Conservation (phyloP, 345 rosid species). For the Erysimum cheiranthoides region DNA sequence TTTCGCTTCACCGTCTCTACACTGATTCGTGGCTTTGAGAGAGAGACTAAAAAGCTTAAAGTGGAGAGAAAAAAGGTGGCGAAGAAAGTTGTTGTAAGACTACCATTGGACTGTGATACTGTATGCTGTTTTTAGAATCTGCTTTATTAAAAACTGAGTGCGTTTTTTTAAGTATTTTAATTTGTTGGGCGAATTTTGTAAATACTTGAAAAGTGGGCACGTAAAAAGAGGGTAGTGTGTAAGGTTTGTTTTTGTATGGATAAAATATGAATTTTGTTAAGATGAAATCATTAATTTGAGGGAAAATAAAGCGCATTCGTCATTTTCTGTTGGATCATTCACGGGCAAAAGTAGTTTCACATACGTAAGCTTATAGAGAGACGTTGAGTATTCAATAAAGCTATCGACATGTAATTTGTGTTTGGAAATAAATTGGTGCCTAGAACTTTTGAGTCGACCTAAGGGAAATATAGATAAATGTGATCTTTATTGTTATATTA, state of each 20-base stretch:
- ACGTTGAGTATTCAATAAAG: conserved; percentile 5
- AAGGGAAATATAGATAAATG: no score
- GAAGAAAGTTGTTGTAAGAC: conserved; percentile 1
- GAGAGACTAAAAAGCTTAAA: conserved; percentile 35
- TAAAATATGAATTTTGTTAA: not conserved
- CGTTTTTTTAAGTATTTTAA: not conserved
- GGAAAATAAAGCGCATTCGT: not conserved
- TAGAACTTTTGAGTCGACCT: not conserved
- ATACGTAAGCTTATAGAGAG: not conserved
- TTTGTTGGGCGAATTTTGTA: not conserved
- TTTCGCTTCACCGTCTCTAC: conserved; percentile 14
- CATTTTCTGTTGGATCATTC: conserved; percentile 16
- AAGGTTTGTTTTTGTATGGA: conserved; percentile 17
- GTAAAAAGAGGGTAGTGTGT: conserved; percentile 18
- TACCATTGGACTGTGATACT: conserved; percentile 21
- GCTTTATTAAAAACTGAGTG: not conserved
- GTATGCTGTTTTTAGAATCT: conserved; percentile 23
- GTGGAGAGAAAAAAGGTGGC: conserved; percentile 37
- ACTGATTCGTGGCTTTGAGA: conserved; percentile 3
- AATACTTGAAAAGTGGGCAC: conserved; percentile 19
- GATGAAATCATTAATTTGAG: not conserved
- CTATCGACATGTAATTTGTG: not conserved
- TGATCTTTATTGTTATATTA: no score
- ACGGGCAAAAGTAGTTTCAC: not conserved
- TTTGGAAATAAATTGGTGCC: no score